Evolutionary conservation across 2,329 filamentous ascomycete genomes (phyloP).

Genomic region (Scedosporium boydii): DNA sequence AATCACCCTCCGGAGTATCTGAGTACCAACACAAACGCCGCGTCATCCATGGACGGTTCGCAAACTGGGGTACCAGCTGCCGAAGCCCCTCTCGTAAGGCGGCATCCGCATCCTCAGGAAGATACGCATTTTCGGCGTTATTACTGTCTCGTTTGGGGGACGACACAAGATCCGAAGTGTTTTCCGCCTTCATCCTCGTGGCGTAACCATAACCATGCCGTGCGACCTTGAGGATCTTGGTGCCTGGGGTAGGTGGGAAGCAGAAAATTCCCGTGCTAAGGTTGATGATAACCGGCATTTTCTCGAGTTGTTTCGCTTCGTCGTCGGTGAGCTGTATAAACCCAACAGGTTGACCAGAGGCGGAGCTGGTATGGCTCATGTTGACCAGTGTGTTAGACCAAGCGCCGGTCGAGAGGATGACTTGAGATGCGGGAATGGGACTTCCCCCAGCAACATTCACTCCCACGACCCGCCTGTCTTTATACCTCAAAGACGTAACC

Average conservation of each 20-base stretch:
- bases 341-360: constrained; percentile 75
- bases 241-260: constrained; percentile 52
- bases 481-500: constrained; percentile 31
- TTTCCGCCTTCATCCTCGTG: constrained; percentile 33
- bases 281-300: constrained; percentile 65
- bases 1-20: constrained; percentile 62
- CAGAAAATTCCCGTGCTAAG: constrained; percentile 63
- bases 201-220: constrained; percentile 61
- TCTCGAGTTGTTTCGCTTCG: constrained; percentile 56
- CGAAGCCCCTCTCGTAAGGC: background rate
- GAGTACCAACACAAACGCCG: constrained; percentile 68
- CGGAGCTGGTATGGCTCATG: constrained; percentile 63
- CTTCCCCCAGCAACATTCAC: constrained; percentile 40
- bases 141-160: constrained; percentile 28
- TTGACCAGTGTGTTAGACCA: constrained; percentile 77
- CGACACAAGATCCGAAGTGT: constrained; percentile 22
- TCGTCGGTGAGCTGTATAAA: constrained; percentile 66
- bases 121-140: constrained; percentile 45
- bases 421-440: constrained; percentile 55
- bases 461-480: constrained; percentile 31
- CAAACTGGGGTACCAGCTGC: background rate
- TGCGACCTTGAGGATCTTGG: constrained; percentile 52
- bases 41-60: constrained; percentile 43
- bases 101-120: constrained; percentile 52
- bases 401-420: constrained; percentile 74